These are phyloP conservation scores for Orbilia brochopaga DNA, from an alignment of 2,329 filamentous ascomycete species.

Conservation along the genomic window DNA sequence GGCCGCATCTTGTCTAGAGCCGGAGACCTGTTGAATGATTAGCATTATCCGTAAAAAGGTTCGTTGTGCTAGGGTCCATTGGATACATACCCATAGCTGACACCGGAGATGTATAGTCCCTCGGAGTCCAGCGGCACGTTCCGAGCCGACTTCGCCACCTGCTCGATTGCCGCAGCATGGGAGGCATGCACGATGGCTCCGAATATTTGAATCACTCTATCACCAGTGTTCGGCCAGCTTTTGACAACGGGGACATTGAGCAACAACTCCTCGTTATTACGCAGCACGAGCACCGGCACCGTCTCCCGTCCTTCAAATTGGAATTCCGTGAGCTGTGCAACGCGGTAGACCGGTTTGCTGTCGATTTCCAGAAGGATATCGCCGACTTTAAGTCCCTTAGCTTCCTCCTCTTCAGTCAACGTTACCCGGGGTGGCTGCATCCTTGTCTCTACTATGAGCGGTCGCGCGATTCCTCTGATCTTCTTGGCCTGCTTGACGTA, in stretches of 20 bases:
- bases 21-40: conserved; percentile 44
- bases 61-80: neutral
- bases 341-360: conserved; percentile 53
- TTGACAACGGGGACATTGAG: conserved; percentile 53
- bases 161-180: conserved; percentile 54
- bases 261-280: conserved; percentile 53
- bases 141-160: conserved; percentile 52
- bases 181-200: conserved; percentile 55
- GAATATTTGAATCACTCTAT: conserved; percentile 55
- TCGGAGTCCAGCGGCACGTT: conserved; percentile 53
- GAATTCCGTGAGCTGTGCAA: conserved; percentile 54
- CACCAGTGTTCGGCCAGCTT: conserved; percentile 53
- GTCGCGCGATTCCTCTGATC: conserved; percentile 54
- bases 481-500: conserved; percentile 55
- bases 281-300: conserved; percentile 54
- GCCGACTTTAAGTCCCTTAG: conserved; percentile 53
- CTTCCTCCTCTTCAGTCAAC: conserved; percentile 51
- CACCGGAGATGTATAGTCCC: conserved; percentile 52
- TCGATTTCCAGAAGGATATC: conserved; percentile 55
- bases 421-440: conserved; percentile 52
- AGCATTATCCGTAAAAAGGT: neutral
- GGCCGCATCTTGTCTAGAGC: conserved; percentile 55
- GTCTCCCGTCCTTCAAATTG: conserved; percentile 53
- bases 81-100: conserved; percentile 45
- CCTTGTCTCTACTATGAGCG: conserved; percentile 54